These are phyloP conservation scores for Zizania latifolia DNA, from an alignment of 176 grass and related monocot species.

Conservation along the genomic window DNA sequence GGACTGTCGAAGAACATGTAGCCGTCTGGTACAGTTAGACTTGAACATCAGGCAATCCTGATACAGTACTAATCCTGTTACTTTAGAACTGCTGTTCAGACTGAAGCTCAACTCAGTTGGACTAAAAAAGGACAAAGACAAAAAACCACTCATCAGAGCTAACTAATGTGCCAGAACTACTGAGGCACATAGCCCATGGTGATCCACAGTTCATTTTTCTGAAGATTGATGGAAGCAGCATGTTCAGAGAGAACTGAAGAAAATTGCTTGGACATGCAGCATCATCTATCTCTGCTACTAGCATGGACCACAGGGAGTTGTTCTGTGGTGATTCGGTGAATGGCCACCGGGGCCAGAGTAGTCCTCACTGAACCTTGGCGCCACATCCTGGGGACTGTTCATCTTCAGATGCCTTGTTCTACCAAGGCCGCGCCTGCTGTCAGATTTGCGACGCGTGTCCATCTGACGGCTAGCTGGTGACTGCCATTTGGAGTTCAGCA, in stretches of 20 bases:
- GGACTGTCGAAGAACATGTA: background rate
- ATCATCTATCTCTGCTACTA: background rate
- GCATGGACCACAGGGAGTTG: constrained; percentile 13
- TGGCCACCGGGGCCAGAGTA: constrained; percentile 34
- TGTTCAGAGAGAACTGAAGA: background rate
- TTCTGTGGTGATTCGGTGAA: constrained; percentile 35
- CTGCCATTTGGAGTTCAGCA: background rate
- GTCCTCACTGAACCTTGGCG: constrained; percentile 3
- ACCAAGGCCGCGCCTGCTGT: background rate
- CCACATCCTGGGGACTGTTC: background rate
- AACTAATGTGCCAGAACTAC: background rate
- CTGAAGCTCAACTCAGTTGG: background rate
- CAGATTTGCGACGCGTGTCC: background rate
- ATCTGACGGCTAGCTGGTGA: background rate
- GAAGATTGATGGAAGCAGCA: background rate
- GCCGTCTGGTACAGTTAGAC: background rate
- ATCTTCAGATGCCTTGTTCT: background rate
- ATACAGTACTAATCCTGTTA: background rate
- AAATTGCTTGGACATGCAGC: no score
- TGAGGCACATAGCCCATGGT: background rate
- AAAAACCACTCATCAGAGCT: background rate
- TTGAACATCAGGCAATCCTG: background rate
- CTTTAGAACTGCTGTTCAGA: background rate
- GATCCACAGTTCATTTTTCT: background rate
- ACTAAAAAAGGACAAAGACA: background rate